Evolutionary conservation across 2,329 filamentous ascomycete species (phyloP).

Genomic region (Xylariomycetidae sp.): DNA sequence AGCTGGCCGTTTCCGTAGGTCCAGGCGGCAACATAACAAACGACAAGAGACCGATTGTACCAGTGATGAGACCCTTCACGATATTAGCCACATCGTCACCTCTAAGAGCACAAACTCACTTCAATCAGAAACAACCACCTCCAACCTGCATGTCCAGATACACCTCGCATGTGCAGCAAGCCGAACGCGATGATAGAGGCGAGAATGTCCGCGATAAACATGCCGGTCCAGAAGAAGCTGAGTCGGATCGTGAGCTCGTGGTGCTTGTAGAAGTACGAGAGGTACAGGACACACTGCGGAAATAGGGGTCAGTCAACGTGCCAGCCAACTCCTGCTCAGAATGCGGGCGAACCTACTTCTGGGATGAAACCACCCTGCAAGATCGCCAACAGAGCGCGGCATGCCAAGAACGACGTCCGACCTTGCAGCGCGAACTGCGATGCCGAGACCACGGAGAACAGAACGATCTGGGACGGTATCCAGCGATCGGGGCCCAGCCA

Average conservation of each 20-base stretch:
- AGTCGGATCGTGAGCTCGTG: slow-evolving; percentile 33
- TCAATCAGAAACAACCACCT: slow-evolving; percentile 50
- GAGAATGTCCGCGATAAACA: slow-evolving; percentile 28
- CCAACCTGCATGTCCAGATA: slow-evolving; percentile 32
- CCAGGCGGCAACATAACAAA: slow-evolving; percentile 48
- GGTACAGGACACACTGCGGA: slow-evolving; percentile 24
- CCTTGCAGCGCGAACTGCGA: slow-evolving; percentile 22
- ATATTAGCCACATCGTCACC: no score
- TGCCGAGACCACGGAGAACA: slow-evolving; percentile 23
- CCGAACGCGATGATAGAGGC: slow-evolving; percentile 32
- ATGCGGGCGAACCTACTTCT: slow-evolving; percentile 13
- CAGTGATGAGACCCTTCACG: slow-evolving; percentile 22
- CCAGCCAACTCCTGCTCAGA: neutral
- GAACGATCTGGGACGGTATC: slow-evolving; percentile 22
- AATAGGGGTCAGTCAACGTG: neutral
- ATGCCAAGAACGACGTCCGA: slow-evolving; percentile 18
- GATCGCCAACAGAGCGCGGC: slow-evolving; percentile 21
- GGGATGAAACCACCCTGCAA: slow-evolving; percentile 28
- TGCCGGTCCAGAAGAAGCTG: slow-evolving; percentile 33
- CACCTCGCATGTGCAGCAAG: slow-evolving; percentile 31
- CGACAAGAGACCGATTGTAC: slow-evolving; percentile 40
- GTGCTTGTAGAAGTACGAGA: slow-evolving; percentile 30
- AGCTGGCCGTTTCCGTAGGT: slow-evolving; percentile 41
- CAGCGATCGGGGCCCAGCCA: slow-evolving; percentile 31
- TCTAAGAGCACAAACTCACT: no score